phyloP scores from a whole-genome alignment of 2,329 filamentous ascomycete genomes.

The Macrophomina phaseolina region DNA sequence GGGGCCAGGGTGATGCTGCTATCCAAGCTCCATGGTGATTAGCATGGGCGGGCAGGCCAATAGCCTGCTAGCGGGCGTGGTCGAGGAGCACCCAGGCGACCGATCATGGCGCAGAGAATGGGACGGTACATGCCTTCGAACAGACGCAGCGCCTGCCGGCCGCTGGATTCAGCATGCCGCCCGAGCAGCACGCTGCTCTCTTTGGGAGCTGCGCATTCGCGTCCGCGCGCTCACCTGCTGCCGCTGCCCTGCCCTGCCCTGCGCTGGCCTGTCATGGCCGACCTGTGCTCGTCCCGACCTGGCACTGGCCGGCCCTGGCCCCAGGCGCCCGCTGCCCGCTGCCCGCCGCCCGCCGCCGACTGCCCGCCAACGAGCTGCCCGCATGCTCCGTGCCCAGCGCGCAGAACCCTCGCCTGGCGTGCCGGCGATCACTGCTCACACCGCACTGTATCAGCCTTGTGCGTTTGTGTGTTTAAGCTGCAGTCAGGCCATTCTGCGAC shows the following conservation, averaged over 20 bases:
- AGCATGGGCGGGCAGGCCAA: constrained; percentile 34
- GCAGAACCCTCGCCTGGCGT: constrained; percentile 10
- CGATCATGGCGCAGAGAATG: constrained; percentile 28
- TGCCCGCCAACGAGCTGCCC: neutral
- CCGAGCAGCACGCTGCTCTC: constrained; percentile 17
- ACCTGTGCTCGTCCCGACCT: too few relatives aligned
- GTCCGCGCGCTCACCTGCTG: neutral
- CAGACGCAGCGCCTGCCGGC: constrained; percentile 18
- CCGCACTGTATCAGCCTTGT: constrained; percentile 26
- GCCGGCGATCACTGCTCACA: constrained; percentile 23
- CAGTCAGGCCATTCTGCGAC: constrained; percentile 21
- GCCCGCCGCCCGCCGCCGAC: neutral
- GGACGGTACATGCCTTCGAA: constrained; percentile 22
- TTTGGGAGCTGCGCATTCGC: constrained; percentile 14
- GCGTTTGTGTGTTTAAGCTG: constrained; percentile 26
- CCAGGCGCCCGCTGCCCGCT: neutral
- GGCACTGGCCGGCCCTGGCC: too few relatives aligned
- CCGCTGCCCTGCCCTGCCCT: too few relatives aligned
- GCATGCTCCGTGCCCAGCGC: constrained; percentile 15
- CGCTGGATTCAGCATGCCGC: constrained; percentile 21
- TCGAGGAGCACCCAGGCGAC: constrained; percentile 28
- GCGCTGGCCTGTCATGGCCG: neutral
- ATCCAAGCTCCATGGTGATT: constrained; percentile 24
- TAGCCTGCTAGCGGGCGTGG: constrained; percentile 28
- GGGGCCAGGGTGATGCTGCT: constrained; percentile 25